Base-by-base conservation (phyloP, 805 yeast genomes). In the Zygotorulaspora sp. region DNA sequence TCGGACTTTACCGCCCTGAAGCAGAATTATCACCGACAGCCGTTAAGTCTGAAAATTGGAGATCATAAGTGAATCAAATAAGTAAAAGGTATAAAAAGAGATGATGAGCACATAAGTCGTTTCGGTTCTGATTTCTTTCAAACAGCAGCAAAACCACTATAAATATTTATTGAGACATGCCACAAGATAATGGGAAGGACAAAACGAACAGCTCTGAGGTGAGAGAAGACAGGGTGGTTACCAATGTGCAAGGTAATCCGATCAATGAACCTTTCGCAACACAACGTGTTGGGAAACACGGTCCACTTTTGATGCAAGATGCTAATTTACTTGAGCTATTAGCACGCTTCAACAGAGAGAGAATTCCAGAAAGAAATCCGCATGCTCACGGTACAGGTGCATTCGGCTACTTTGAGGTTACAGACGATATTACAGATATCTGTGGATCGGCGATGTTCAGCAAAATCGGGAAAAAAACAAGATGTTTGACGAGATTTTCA, bases 361-460 rank as follows among this genome's bases (percentile, higher is more conserved):
- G 95, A 64, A 82, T 86, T 48, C 95, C 95, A 9, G 95, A 87
- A 67, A 74, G 96, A 65, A 95, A 86, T 40, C 95, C 87, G 23
- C 96, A 86, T 58, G 96, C 96, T 38, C 86, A 86, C 61, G 96
- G 95, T 50, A 83, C 89, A 10, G 96, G 96, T 57, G 95, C 95
- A 7, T 84, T 71, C 59, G 95, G 95, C 49, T 74, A 71, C 49
- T 87, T 87, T 59, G 94, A 83, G 62, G 89, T 82, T 36, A 86
- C 95, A 9, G 90, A 86, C 51, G 94, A 85, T 53, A 78, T 85
- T 55, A 67, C 85, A 7, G 90, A 83, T 58, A 55, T 83, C 32
- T 77, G 83, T 56, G 69, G 74, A 17, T 78, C 92, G 34, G 76
- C 76, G 39, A 83, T 87, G 67, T 74, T 87, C 50, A 74, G 75